A percentile compares a stretch with the other conserved stretches of the same genome.
These are phyloP conservation scores for Catunica adiposa DNA, from an alignment of 2,329 filamentous ascomycete species.

Conservation along the genomic window DNA sequence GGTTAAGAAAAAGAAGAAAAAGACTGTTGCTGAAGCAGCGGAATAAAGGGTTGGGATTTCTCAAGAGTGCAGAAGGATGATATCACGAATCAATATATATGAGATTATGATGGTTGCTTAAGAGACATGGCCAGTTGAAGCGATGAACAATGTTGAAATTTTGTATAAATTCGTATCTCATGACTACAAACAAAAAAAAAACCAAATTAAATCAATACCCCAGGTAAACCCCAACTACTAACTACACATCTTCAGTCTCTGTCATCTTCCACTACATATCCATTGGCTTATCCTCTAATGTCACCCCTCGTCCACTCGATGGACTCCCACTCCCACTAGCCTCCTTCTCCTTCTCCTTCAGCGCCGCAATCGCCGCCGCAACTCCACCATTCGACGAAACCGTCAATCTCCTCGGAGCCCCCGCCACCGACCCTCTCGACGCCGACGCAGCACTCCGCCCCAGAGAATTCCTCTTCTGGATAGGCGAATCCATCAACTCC, in stretches of 20 bases:
- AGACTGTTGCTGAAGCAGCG: neutral
- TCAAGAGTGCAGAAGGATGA: neutral
- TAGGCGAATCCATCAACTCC: constrained; percentile 18
- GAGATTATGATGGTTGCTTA: neutral
- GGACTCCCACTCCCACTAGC: neutral
- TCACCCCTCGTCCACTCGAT: constrained; percentile 25
- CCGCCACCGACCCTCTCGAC: constrained; percentile 21
- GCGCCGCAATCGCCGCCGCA: constrained; percentile 14
- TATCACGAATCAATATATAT: neutral
- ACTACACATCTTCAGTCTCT: constrained; percentile 5
- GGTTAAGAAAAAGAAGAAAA: constrained; percentile 7
- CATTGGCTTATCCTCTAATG: constrained; percentile 37
- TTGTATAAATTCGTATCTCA: neutral
- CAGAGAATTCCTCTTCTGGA: constrained; percentile 50
- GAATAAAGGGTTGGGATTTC: neutral
- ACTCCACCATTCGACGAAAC: constrained; percentile 18
- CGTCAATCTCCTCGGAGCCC: constrained; percentile 24
- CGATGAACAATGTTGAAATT: neutral
- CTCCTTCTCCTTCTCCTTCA: constrained; percentile 13
- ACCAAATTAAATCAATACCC: constrained; percentile 7
- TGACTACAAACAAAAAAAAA: constrained; percentile 27
- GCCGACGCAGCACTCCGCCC: constrained; percentile 30
- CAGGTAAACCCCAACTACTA: neutral
- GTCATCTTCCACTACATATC: too few relatives aligned
- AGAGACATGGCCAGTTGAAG: too few relatives aligned